Base-by-base conservation (phyloP, 2,329 filamentous ascomycete genomes). In the Dendryphion nanum region DNA sequence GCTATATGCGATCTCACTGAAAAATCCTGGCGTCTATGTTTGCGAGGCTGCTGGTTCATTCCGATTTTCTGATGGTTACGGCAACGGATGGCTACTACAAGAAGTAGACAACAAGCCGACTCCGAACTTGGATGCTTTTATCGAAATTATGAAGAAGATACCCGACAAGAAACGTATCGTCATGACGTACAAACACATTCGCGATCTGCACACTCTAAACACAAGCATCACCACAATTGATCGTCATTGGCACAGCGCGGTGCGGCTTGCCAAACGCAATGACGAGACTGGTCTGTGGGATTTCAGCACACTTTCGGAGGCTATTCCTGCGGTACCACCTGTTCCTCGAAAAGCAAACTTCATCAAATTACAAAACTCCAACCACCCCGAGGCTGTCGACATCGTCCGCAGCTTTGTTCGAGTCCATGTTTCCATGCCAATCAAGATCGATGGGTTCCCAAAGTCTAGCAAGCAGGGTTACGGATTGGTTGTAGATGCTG, bases 371-470 rank as follows among this genome's bases (percentile, higher is more conserved):
- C 86, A 91, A 54, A 89, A 93, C 51, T 85, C 91, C 43, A 86
- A 85, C 42, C 85, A 96, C 61, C 83, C 89, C 17, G 87, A 88
- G 14, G 90, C 93, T n/a, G 89, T 90, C 2, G 89, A 95, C 50
- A 81, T 98, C 45, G 87, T 98, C 26, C 84, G 87, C 50, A 96
- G 90, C 61, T 97, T 98, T 62, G 91, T 98, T 18, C 85, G 93
- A 26, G 86, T 98, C 38, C 85, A 87, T 48, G 95, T 90, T 55
- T 86, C 84, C 17, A 91, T 98, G 84, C 93, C 93, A 0, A 73
- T 98, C 45, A 97, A 97, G 73, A 78, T 98, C 7, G 93, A 98
- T 63, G 93, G 93, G n/a, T 98, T 95, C 63, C 94, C 93, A 5
- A 88, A 93, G 64, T 89, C 93, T 50, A 79, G 89, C 33, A 93